Conservation (phyloP, 129 eudicot species). For the Tanacetum coccineum region DNA sequence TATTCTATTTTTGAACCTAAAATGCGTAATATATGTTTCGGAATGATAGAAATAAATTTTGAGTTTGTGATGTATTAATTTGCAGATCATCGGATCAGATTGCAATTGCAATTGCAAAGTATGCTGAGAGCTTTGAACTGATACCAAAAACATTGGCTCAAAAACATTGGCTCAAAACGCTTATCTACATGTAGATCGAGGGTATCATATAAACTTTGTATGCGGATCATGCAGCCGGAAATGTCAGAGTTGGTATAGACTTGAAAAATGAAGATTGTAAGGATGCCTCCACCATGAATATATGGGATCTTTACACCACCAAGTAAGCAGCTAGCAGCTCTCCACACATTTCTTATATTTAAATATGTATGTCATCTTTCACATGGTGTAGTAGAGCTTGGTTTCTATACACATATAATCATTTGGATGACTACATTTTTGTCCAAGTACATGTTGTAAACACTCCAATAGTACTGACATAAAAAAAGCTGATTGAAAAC, state of each 20-base stretch:
- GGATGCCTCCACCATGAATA: slow-evolving; percentile 60
- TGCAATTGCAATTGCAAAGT: slow-evolving; percentile 92
- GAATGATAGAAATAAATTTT: neutral
- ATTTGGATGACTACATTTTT: too few species aligned
- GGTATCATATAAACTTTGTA: slow-evolving; percentile 81
- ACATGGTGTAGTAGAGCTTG: too few species aligned
- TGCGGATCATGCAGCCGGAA: slow-evolving; percentile 85
- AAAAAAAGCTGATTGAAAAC: too few species aligned
- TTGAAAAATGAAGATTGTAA: slow-evolving; percentile 73
- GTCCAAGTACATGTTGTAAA: too few species aligned
- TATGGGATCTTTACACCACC: slow-evolving; percentile 85
- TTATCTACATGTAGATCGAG: slow-evolving; percentile 84
- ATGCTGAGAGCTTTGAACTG: slow-evolving; percentile 96
- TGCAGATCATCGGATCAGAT: slow-evolving; percentile 79
- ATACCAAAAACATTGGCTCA: slow-evolving; percentile 88
- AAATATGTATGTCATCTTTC: too few species aligned
- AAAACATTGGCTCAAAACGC: slow-evolving; percentile 96
- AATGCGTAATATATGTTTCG: neutral
- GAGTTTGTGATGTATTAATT: neutral
- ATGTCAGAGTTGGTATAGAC: slow-evolving; percentile 81
- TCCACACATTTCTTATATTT: neutral
- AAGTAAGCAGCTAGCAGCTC: slow-evolving; percentile 46
- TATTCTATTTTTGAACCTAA: neutral
- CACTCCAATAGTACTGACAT: too few species aligned
- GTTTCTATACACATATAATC: too few species aligned